Evolutionary conservation across 331 rosid genomes (phyloP), one percentile per base, ranked within the genome.

Genomic region (Acacia pycnantha): DNA sequence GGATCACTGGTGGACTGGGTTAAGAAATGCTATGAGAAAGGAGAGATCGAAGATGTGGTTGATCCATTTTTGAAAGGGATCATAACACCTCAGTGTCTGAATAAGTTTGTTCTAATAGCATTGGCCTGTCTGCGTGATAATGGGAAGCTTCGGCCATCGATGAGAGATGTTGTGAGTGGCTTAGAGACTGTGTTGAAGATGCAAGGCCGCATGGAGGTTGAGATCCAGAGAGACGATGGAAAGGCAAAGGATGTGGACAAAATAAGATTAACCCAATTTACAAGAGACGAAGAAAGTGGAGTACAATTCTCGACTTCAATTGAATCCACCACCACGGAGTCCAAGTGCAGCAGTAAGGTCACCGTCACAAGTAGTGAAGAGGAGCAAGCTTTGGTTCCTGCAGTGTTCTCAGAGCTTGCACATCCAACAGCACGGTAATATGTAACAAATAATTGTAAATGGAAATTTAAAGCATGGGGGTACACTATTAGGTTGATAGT

Each of bases 111-210:
- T 6, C 72, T 69, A 27, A 19, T 82, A 54, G 88, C 82, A 26
- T 50, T 82, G 76, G 54, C 73, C 50, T 85, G 88, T 61, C 71
- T 85, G 76, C 9, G 26, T 19, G 79, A 78, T 3, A 68, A 79
- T 2, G 88, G 88, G 76, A 85, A 78, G 76, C 35, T 59, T 24
- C 76, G 86, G 66, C 88, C 88, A 7, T 0, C 73, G 13, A 85
- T 79, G 86, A 69, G 50, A 8, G 88, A 85, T 2, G 86, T 85
- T 24, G 77, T 78, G 7, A 78, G n/a, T 12, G 76, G 48, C 33
- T 70, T 85, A 14, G 84, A 82, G 79, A 16, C 21, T 61, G 82
- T 75, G 0, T 50, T 43, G 77, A 26, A 54, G 64, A 41, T 82
- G 26, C 86, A 85, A 41, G 59, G 26, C 2, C 3, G 53, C 16